These are phyloP conservation scores for Collybia sordida DNA, from an alignment of 768 basidiomycete genomes.

Conservation along the genomic window DNA sequence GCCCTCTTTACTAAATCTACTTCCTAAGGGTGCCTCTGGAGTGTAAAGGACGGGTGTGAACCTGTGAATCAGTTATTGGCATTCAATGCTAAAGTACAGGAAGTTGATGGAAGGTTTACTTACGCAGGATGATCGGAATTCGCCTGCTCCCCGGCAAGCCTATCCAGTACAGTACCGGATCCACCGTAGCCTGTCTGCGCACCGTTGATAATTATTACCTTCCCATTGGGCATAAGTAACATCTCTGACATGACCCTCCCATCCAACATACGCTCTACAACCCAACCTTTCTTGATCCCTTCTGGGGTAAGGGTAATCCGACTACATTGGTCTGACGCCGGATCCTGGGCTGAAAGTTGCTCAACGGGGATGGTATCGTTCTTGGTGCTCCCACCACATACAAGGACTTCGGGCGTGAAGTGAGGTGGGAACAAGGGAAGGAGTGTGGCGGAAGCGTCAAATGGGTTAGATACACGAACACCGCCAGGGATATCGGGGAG, in stretches of 20 bases:
- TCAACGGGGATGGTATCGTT: conserved; percentile 26
- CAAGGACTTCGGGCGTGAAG: conserved; percentile 12
- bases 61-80: conserved; percentile 21
- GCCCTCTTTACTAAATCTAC: conserved; percentile 46
- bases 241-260: conserved; percentile 37
- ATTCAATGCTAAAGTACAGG: conserved; percentile 22
- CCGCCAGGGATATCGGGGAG: conserved; percentile 29
- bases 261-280: conserved; percentile 42
- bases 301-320: conserved; percentile 38
- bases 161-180: conserved; percentile 21
- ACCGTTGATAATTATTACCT: conserved; percentile 42
- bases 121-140: conserved; percentile 31
- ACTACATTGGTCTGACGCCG: conserved; percentile 42
- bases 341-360: conserved; percentile 33
- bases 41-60: conserved; percentile 45
- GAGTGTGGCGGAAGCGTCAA: conserved; percentile 40
- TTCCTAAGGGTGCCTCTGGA: conserved; percentile 38
- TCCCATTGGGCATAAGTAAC: conserved; percentile 38
- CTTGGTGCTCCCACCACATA: conserved; percentile 41
- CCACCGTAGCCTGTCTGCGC: conserved; percentile 29
- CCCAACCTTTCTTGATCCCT: conserved; percentile 44
- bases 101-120: conserved; percentile 13
- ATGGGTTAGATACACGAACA: not conserved
- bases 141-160: conserved; percentile 24
- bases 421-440: conserved; percentile 24